phyloP scores from a whole-genome alignment of 345 rosid species.

The Linum trigynum region DNA sequence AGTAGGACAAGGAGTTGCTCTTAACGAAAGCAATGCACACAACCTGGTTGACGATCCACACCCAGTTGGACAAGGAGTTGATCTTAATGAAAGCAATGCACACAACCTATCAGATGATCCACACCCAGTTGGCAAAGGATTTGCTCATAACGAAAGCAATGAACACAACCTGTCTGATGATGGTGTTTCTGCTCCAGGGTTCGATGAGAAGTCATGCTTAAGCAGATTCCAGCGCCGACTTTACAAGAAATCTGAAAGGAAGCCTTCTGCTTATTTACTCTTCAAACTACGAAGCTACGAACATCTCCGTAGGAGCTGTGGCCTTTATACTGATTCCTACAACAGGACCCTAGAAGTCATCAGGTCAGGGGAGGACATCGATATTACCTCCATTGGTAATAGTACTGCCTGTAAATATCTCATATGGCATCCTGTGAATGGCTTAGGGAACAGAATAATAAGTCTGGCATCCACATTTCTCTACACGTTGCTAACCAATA shows the following conservation, averaged over 20 bases:
- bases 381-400: neutral
- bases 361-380: too few relatives aligned
- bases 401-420: neutral
- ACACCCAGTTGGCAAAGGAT: too few relatives aligned
- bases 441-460: neutral
- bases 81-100: too few relatives aligned
- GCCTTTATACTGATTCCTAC: neutral
- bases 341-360: neutral
- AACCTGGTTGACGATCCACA: neutral
- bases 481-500: slow-evolving; percentile 14
- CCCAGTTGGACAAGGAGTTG: too few relatives aligned
- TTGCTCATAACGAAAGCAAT: too few relatives aligned
- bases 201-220: neutral
- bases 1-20: too few relatives aligned
- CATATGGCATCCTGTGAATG: neutral
- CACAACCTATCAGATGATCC: too few relatives aligned
- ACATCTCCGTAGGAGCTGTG: neutral
- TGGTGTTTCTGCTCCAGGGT: neutral
- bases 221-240: slow-evolving; percentile 1
- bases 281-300: neutral
- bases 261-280: neutral
- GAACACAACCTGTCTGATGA: neutral
- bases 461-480: slow-evolving; percentile 1
- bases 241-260: neutral
- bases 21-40: too few relatives aligned